Conservation (phyloP, 805 yeast genomes). For the Nakazawaea anatomiae region DNA sequence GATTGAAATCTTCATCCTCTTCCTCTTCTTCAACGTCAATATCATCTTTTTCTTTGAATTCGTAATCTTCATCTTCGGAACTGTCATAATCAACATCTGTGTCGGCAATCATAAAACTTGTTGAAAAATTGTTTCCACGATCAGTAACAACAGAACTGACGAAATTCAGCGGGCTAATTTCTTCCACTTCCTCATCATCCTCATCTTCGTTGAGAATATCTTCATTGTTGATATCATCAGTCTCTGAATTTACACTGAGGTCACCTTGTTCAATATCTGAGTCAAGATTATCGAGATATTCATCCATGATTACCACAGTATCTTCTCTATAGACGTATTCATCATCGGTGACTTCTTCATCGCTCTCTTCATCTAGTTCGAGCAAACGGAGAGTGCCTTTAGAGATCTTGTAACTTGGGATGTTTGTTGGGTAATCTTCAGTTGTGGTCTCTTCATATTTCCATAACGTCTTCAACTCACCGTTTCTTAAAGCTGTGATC, state of each 20-base stretch:
- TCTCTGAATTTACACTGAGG: neutral
- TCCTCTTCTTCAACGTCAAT: too few species aligned
- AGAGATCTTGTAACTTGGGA: constrained; percentile 9
- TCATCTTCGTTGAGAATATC: neutral
- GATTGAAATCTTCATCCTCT: too few species aligned
- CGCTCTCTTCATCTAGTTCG: constrained; percentile 5
- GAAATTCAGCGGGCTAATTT: neutral
- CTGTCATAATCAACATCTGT: neutral
- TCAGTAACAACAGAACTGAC: neutral
- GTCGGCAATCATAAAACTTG: neutral
- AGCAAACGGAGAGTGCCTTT: constrained; percentile 11
- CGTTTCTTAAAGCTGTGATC: constrained; percentile 26
- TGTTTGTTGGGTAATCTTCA: constrained; percentile 16
- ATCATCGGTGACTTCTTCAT: constrained; percentile 16
- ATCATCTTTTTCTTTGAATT: neutral
- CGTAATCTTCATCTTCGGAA: neutral
- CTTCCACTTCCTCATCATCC: neutral
- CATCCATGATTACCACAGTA: constrained; percentile 11
- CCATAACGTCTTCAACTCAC: constrained; percentile 38
- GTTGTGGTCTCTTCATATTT: constrained; percentile 23
- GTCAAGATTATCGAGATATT: neutral
- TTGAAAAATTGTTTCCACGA: neutral
- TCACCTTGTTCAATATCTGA: neutral
- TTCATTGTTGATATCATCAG: neutral
- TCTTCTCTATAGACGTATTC: constrained; percentile 26